A percentile compares a stretch with the other conserved stretches of the same genome.
These are phyloP conservation scores for Coemansia sp. DNA, from an alignment of 192 early-diverging fungal species.

Conservation along the genomic window DNA sequence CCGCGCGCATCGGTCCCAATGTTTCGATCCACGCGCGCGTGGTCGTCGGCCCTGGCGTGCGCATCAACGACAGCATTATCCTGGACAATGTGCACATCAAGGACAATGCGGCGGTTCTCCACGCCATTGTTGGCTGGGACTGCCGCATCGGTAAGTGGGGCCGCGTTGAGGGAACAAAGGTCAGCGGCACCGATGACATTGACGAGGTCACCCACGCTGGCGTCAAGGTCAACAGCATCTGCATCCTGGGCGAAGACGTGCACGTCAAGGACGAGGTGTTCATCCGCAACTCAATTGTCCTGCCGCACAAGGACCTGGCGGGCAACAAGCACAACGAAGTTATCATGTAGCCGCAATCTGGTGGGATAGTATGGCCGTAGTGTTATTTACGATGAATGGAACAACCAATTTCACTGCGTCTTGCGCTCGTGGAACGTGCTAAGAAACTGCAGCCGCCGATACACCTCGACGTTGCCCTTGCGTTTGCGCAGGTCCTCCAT, in stretches of 20 bases:
- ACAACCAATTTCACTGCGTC: slow-evolving; percentile 1
- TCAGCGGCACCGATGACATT: slow-evolving; percentile 57
- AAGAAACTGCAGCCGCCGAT: slow-evolving; percentile 47
- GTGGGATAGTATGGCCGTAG: no score
- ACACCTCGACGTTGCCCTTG: slow-evolving; percentile 47
- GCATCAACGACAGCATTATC: slow-evolving; percentile 90
- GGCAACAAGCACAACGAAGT: slow-evolving; percentile 88
- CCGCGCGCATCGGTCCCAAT: slow-evolving; percentile 94
- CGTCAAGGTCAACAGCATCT: slow-evolving; percentile 85
- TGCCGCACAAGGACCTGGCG: slow-evolving; percentile 97
- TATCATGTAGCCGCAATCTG: slow-evolving; percentile 95
- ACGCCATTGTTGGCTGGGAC: slow-evolving; percentile 92
- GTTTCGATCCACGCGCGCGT: slow-evolving; percentile 90
- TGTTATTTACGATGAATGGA: neutral
- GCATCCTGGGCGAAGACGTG: slow-evolving; percentile 91
- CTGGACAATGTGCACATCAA: slow-evolving; percentile 91
- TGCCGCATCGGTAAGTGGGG: slow-evolving; percentile 89
- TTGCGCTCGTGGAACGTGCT: slow-evolving; percentile 34
- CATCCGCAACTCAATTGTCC: slow-evolving; percentile 94
- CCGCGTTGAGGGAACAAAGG: slow-evolving; percentile 84
- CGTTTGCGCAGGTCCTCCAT: slow-evolving; percentile 37
- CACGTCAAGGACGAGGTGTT: slow-evolving; percentile 88
- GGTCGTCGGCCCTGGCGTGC: slow-evolving; percentile 83
- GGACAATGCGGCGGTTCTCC: slow-evolving; percentile 80
- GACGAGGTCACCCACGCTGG: slow-evolving; percentile 80